Evolutionary conservation across 345 rosid species (phyloP).

Genomic region (Cardiospermum halicacabum): DNA sequence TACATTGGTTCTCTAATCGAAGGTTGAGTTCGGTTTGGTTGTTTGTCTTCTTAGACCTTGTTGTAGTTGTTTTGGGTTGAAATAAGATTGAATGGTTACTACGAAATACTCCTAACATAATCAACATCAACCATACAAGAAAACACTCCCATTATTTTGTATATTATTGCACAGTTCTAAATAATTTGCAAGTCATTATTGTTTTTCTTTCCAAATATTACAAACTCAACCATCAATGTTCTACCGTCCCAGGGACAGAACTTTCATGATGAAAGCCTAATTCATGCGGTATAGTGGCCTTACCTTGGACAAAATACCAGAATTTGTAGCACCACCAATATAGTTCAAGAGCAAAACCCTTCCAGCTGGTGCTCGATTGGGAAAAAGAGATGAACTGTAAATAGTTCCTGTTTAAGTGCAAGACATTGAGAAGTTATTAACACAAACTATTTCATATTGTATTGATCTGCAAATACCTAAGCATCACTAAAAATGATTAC

Average conservation of each 20-base stretch:
- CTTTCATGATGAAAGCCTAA: neutral
- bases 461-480: neutral
- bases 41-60: no score
- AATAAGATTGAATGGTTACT: no score
- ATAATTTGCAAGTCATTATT: neutral
- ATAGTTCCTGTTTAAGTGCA: slow-evolving; percentile 56
- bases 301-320: slow-evolving; percentile 79
- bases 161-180: neutral
- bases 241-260: neutral
- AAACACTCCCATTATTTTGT: neutral
- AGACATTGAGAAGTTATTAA: neutral
- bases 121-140: neutral
- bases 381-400: slow-evolving; percentile 93
- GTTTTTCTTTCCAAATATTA: neutral
- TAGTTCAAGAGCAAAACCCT: slow-evolving; percentile 74
- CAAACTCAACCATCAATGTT: neutral
- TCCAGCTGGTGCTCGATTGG: slow-evolving; percentile 80
- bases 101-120: no score
- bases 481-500: neutral
- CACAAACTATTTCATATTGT: neutral
- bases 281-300: neutral
- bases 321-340: slow-evolving; percentile 83
- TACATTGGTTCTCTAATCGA: no score
- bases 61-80: no score
- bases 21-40: no score